Percentiles rank a stretch among this genome's conserved stretches.
Evolutionary conservation across 257 asterid genomes (phyloP).

Genomic region (Solanum ahanhuiri): DNA sequence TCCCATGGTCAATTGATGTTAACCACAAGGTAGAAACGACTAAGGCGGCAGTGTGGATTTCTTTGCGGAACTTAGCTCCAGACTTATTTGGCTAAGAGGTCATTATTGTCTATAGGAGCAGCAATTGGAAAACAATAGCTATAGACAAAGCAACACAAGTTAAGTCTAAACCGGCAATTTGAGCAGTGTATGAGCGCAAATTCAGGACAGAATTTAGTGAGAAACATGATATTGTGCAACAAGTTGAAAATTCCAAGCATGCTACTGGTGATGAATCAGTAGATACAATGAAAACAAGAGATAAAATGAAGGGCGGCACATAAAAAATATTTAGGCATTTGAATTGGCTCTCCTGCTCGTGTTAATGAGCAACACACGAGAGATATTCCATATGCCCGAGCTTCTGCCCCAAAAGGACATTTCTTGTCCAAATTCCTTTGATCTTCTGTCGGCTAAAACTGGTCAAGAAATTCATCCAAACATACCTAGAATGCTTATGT

Average conservation of each 20-base stretch:
- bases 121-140: neutral
- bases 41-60: neutral
- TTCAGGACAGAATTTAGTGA: neutral
- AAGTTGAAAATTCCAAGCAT: neutral
- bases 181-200: neutral
- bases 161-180: neutral
- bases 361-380: neutral
- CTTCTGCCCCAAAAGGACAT: neutral
- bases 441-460: neutral
- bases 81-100: neutral
- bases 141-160: neutral
- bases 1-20: neutral
- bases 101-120: neutral
- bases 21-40: neutral
- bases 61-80: neutral
- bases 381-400: neutral
- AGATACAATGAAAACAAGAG: neutral
- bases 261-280: neutral
- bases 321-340: neutral
- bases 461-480: neutral
- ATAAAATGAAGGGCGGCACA: neutral
- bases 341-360: neutral
- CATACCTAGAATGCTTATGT: neutral
- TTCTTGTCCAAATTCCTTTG: neutral
- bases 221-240: neutral